Evolutionary conservation across 768 basidiomycete genomes (phyloP).

Genomic region (Brasilioporus rufonigricans): DNA sequence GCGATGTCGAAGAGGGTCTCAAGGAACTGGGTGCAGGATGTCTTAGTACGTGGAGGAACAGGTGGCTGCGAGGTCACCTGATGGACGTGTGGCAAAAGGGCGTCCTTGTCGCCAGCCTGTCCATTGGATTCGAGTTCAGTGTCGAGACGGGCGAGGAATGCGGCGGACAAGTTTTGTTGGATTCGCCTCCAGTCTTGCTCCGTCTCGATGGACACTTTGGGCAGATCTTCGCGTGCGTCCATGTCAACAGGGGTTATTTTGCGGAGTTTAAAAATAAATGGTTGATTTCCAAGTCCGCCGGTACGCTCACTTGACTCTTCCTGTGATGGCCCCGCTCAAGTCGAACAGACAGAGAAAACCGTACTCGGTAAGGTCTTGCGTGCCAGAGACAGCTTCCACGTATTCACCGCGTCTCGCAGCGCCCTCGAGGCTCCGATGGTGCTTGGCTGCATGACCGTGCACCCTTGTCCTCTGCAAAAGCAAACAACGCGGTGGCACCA

Average conservation of each 20-base stretch:
- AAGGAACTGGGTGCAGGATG: constrained; percentile 44
- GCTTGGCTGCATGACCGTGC: constrained; percentile 80
- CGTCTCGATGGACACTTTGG: constrained; percentile 61
- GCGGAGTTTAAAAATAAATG: constrained; percentile 15
- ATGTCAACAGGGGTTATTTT: constrained; percentile 9
- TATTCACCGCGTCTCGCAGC: constrained; percentile 38
- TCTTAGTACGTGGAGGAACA: neutral
- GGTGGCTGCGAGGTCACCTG: constrained; percentile 38
- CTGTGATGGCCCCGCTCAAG: constrained; percentile 25
- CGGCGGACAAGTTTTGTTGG: constrained; percentile 47
- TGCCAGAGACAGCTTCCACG: no score
- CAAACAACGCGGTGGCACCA: constrained; percentile 24
- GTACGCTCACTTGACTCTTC: neutral
- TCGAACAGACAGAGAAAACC: constrained; percentile 40
- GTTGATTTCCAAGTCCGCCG: constrained; percentile 8
- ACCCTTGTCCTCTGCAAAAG: constrained; percentile 37
- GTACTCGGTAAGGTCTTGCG: constrained; percentile 38
- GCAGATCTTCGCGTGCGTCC: constrained; percentile 42
- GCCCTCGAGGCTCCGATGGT: constrained; percentile 58
- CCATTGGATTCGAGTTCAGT: constrained; percentile 42
- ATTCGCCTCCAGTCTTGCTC: constrained; percentile 67
- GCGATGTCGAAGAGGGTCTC: constrained; percentile 61
- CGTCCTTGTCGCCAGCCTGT: constrained; percentile 43
- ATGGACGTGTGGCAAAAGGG: constrained; percentile 47
- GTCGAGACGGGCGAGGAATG: constrained; percentile 47